Evolutionary conservation across 2,329 filamentous ascomycete species (phyloP), one percentile per base, ranked within the genome.

Genomic region (Amphichorda felina): DNA sequence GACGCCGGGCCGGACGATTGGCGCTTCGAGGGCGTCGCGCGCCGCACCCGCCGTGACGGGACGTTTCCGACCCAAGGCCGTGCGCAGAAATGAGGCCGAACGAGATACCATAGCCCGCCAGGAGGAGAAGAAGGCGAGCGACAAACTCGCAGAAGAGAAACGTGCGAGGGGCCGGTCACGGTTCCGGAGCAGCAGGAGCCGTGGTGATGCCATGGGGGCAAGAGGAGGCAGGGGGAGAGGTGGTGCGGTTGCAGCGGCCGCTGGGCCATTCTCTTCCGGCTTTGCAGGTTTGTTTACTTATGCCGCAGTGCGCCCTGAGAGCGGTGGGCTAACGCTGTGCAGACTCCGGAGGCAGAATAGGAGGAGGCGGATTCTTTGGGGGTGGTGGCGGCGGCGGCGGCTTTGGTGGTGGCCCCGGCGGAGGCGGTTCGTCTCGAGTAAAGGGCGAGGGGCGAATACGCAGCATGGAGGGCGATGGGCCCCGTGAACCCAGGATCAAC

Each of bases 401-500:
- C 15, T 41, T 40, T 30, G 40, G 50, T 9, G 41, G 42, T 30
- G 46, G 47, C 27, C 50, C 41, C 13, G 43, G 43, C 13, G 42
- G 52, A 14, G 43, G 48, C 24, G 50, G 45, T 4, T 39, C 43
- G 27, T 44, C 41, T 15, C 41, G 46, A 39, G 38, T 40, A 24
- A 61, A 57, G 36, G 46, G 53, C 30, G 56, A 66, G 35, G 51
- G 50, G 29, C 61, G 21, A 24, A 19, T 17, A 31, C 29, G 55
- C 38, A 60, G 55, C 28, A 64, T 66, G 39, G 53, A 54, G 26
- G 55, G 45, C 14, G 43, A 44, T 33, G 42, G 22, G 6, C 47
- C 24, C 38, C 53, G 58, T 39, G 66, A 73, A 41, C 45, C 60
- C 24, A 56, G 72, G 50, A 68, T 75, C 48, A 73, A 75, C 44